Evolutionary conservation across 179 eudicot species (phyloP).

Genomic region (Heliamphora pulchella): DNA sequence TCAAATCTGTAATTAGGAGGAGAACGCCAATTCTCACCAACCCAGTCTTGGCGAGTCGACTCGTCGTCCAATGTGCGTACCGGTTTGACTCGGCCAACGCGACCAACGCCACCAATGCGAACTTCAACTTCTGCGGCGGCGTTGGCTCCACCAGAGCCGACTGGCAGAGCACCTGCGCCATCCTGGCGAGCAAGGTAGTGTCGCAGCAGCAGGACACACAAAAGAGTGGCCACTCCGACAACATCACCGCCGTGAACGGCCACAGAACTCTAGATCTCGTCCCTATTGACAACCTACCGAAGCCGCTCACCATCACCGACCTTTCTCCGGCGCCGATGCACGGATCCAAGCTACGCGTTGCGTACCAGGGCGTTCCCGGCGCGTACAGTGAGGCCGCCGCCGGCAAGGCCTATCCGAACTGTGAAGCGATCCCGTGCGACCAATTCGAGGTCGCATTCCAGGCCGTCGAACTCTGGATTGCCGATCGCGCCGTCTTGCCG

Average conservation of each 20-base stretch:
- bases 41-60: slow-evolving; percentile 20
- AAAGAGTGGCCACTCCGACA: slow-evolving; percentile 17
- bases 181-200: slow-evolving; percentile 53
- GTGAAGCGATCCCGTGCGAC: slow-evolving; percentile 80
- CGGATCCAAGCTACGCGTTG: slow-evolving; percentile 69
- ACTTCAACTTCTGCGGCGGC: slow-evolving; percentile 21
- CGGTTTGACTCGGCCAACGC: slow-evolving; percentile 21
- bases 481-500: slow-evolving; percentile 78
- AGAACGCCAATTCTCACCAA: slow-evolving; percentile 7
- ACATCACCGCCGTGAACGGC: slow-evolving; percentile 43
- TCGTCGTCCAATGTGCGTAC: slow-evolving; percentile 27
- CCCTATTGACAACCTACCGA: slow-evolving; percentile 45
- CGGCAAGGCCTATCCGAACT: slow-evolving; percentile 71
- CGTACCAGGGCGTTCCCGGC: slow-evolving; percentile 93
- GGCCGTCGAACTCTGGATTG: slow-evolving; percentile 83
- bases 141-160: slow-evolving; percentile 41
- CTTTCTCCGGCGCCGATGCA: slow-evolving; percentile 72
- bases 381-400: slow-evolving; percentile 94
- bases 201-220: slow-evolving; percentile 42
- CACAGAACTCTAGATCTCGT: slow-evolving; percentile 44
- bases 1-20: slow-evolving; percentile 1
- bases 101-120: slow-evolving; percentile 12
- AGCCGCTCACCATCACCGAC: slow-evolving; percentile 51
- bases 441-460: slow-evolving; percentile 83
- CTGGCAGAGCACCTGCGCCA: slow-evolving; percentile 73